phyloP scores from a whole-genome alignment of 768 basidiomycete species.

The Mycena capillaripes region DNA sequence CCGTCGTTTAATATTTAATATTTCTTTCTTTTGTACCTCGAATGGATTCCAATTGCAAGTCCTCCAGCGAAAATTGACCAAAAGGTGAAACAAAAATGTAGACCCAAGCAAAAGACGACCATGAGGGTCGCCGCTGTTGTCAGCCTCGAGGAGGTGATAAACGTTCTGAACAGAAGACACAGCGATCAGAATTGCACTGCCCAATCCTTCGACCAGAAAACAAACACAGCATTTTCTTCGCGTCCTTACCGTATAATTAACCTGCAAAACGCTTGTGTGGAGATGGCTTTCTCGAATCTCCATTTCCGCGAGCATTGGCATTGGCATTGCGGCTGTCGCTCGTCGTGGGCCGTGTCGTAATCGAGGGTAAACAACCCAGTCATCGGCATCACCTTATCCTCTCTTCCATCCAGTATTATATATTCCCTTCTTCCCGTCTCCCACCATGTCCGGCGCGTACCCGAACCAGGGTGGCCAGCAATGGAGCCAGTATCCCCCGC shows the following conservation, averaged over 20 bases:
- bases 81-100: too few relatives aligned
- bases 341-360: not conserved
- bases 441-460: constrained; percentile 25
- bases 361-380: constrained; percentile 1
- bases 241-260: constrained; percentile 3
- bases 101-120: not conserved
- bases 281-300: not conserved
- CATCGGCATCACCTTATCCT: not conserved
- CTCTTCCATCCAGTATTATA: not conserved
- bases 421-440: not conserved
- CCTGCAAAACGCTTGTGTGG: not conserved
- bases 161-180: not conserved
- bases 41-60: too few relatives aligned
- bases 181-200: constrained; percentile 5
- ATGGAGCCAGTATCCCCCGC: constrained; percentile 28
- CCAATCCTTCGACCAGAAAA: not conserved
- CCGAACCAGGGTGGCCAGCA: constrained; percentile 12
- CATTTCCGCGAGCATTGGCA: not conserved
- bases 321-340: not conserved
- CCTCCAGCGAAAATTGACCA: too few relatives aligned
- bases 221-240: not conserved
- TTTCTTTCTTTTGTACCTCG: too few relatives aligned
- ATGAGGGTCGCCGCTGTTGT: not conserved
- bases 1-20: too few relatives aligned
- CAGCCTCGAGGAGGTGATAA: not conserved